A percentile compares a stretch with the other conserved stretches of the same genome.
Evolutionary conservation across 148 eudicot species (phyloP).

Genomic region (Amaranthus palmeri): DNA sequence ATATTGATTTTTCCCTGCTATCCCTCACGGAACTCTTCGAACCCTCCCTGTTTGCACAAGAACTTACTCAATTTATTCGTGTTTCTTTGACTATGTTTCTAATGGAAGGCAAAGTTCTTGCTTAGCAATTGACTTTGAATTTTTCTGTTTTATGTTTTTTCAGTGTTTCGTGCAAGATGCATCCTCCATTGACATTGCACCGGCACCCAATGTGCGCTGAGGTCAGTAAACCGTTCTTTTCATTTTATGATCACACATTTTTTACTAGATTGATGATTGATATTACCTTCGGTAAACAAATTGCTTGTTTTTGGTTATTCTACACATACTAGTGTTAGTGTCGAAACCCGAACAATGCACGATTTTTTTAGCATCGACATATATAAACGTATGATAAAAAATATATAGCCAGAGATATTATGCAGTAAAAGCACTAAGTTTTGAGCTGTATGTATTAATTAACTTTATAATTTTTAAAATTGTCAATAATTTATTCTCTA

Average conservation of each 20-base stretch:
- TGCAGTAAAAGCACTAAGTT: too few species aligned
- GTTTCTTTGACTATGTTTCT: background rate
- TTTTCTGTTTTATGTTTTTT: background rate
- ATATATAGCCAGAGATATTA: too few species aligned
- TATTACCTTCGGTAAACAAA: too few species aligned
- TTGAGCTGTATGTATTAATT: too few species aligned
- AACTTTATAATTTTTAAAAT: too few species aligned
- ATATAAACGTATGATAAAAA: too few species aligned
- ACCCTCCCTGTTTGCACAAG: background rate
- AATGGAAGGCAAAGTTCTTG: background rate
- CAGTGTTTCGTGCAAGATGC: constrained; percentile 37
- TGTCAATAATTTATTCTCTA: too few species aligned
- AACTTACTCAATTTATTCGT: background rate
- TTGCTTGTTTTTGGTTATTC: too few species aligned
- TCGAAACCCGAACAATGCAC: too few species aligned
- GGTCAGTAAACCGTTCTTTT: constrained; percentile 40
- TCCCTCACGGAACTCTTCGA: background rate
- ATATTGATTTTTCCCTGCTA: background rate
- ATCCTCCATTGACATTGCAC: constrained; percentile 81
- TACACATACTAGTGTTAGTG: too few species aligned
- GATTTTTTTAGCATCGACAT: too few species aligned
- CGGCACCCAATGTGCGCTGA: constrained; percentile 92
- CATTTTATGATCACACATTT: background rate
- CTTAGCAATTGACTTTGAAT: background rate
- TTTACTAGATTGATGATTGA: background rate